Conservation (phyloP, 306 rosid genomes). For the Inga leiocalycina region DNA sequence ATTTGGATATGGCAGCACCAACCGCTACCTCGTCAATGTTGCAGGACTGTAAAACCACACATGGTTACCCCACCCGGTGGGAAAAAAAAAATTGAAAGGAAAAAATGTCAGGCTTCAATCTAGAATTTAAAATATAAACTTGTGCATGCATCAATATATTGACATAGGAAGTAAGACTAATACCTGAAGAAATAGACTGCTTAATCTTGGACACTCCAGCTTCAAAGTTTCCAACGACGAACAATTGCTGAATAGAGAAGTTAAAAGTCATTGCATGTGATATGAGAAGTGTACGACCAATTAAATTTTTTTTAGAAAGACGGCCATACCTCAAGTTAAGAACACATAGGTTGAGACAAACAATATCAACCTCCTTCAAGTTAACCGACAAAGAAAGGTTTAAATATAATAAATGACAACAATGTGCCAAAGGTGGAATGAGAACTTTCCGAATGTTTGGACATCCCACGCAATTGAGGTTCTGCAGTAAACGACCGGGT, state of each 20-base stretch:
- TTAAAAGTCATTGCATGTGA: constrained; percentile 29
- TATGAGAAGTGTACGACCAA: constrained; percentile 27
- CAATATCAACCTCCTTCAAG: constrained; percentile 87
- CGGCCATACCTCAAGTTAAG: constrained; percentile 80
- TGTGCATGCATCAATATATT: constrained; percentile 7
- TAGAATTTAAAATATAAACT: neutral
- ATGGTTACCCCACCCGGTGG: neutral
- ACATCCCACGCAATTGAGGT: constrained; percentile 94
- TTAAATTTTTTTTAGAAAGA: neutral
- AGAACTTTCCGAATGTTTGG: constrained; percentile 84
- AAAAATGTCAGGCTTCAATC: constrained; percentile 3
- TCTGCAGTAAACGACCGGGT: constrained; percentile 77
- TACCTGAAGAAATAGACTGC: constrained; percentile 95
- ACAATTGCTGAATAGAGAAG: constrained; percentile 69
- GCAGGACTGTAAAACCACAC: constrained; percentile 67
- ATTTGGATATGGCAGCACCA: constrained; percentile 83
- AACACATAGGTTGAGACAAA: constrained; percentile 86
- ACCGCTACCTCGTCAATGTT: constrained; percentile 80
- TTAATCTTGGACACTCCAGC: constrained; percentile 84
- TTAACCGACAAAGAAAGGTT: constrained; percentile 85
- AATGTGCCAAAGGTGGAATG: constrained; percentile 83
- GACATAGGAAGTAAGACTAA: constrained; percentile 17
- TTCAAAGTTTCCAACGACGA: constrained; percentile 78
- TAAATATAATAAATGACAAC: constrained; percentile 62
- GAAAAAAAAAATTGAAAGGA: constrained; percentile 3